phyloP scores from a whole-genome alignment of 2,329 filamentous ascomycete genomes.

The Aspergillus udagawae region DNA sequence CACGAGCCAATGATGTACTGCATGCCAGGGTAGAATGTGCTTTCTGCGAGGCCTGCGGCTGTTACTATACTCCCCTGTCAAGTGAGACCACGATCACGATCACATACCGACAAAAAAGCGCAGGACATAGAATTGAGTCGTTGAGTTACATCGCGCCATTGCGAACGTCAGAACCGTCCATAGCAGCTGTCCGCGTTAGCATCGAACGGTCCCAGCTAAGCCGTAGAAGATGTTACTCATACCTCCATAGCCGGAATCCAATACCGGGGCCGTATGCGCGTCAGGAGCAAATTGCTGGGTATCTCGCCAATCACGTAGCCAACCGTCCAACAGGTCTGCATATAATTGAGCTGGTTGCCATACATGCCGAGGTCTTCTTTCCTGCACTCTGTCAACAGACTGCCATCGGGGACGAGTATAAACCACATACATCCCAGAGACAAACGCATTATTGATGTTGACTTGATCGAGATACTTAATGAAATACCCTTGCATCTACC shows the following conservation, averaged over 20 bases:
- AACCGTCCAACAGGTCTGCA: slow-evolving; percentile 55
- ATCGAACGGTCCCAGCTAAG: not conserved
- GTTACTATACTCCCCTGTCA: not conserved
- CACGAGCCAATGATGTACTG: slow-evolving; percentile 51
- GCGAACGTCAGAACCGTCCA: slow-evolving; percentile 50
- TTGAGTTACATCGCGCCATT: slow-evolving; percentile 38
- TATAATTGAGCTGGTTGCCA: slow-evolving; percentile 54
- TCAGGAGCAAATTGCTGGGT: slow-evolving; percentile 50
- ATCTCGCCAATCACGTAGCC: slow-evolving; percentile 57
- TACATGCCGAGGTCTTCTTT: slow-evolving; percentile 52
- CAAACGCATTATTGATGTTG: slow-evolving; percentile 47
- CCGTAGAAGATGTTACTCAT: slow-evolving; percentile 9
- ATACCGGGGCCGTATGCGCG: slow-evolving; percentile 43
- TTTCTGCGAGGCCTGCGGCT: slow-evolving; percentile 42
- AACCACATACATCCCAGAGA: slow-evolving; percentile 42
- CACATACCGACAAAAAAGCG: slow-evolving; percentile 47
- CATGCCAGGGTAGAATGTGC: slow-evolving; percentile 51
- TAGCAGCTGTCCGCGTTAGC: slow-evolving; percentile 28
- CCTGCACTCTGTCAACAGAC: slow-evolving; percentile 25
- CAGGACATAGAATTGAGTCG: slow-evolving; percentile 45
- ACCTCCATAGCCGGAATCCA: slow-evolving; percentile 49
- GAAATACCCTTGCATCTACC: slow-evolving; percentile 40
- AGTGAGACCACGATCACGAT: too few relatives aligned
- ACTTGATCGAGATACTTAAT: slow-evolving; percentile 48
- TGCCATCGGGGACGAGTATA: not conserved